Base-by-base conservation (phyloP, 1,139 yeast genomes). In the Suhomyces kunorum region DNA sequence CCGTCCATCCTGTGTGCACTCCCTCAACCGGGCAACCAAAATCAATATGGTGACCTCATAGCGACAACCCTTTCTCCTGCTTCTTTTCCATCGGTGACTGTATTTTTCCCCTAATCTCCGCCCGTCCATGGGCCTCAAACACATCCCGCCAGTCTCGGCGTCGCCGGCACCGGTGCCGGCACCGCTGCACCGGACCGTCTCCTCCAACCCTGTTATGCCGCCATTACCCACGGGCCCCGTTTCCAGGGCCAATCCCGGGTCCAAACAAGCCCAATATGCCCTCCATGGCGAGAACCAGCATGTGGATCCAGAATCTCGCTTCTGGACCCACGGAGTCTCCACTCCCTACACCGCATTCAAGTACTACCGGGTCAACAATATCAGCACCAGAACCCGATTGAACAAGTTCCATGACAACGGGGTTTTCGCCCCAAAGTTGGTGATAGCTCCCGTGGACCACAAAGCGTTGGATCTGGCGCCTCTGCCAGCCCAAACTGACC, bases 311-410 rank as follows among this genome's bases (percentile, higher is more conserved):
- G 24, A 20, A 20, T 20, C 16, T n/a, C 19, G 27, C 2, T 44
- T 39, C 16, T 68, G 72, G 72, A 48, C 29, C 11, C 68, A 66
- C 39, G 66, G 65, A 0, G 54, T 58, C 14, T 34, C 40, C n/a
- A 49, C 57, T 1, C 74, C 73, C 4, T 53, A 48, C 35, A 45
- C 64, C 3, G 55, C 63, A 3, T 55, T 66, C 40, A 57, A 62
- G 28, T 65, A 60, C 45, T 46, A 50, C 19, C 38, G 44, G 30
- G 43, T 42, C n/a, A 44, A 50, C 31, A 40, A 47, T 26, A 38
- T 51, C 43, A 38, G 30, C 12, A 55, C 56, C 16, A 47, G 55
- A 26, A 48, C 51, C 18, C 45, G 52, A 8, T 48, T 57, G 27
- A 46, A 45, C 18, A 53, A 50, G 34, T 44, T 42, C 20, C 41